These are phyloP conservation scores for Triticum monococcum DNA, from an alignment of 176 grass and related monocot genomes.

Conservation along the genomic window DNA sequence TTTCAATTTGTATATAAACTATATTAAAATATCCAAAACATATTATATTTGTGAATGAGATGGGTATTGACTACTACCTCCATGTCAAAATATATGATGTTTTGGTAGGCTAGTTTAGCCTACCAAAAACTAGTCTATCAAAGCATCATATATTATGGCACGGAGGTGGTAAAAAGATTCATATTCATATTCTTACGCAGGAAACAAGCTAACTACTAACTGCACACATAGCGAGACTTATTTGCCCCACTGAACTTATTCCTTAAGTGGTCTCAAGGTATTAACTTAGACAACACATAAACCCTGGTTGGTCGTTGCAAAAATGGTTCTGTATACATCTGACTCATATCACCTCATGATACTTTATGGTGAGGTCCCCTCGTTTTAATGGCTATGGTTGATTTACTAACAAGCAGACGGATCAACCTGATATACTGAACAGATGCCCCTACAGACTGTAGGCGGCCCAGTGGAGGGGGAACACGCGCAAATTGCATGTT, in stretches of 20 bases:
- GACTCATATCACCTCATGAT: neutral
- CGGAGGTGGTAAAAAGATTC: neutral
- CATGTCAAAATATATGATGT: no score
- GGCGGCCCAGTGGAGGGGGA: conserved; percentile 24
- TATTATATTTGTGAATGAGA: no score
- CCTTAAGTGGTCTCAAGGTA: conserved; percentile 19
- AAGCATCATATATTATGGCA: no score
- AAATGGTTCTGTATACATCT: neutral
- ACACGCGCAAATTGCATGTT: conserved; percentile 23
- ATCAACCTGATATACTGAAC: neutral
- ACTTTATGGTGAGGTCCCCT: neutral
- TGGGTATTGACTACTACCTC: neutral
- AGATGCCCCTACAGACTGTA: conserved; percentile 1
- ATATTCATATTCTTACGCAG: neutral
- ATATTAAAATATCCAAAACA: no score
- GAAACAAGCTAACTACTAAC: neutral
- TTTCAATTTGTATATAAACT: no score
- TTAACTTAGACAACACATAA: neutral
- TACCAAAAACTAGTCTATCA: no score
- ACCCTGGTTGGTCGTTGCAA: neutral
- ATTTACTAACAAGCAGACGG: neutral
- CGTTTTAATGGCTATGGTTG: conserved; percentile 7
- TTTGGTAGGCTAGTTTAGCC: no score
- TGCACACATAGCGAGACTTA: neutral
- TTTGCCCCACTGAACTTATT: conserved; percentile 33